Evolutionary conservation across 768 basidiomycete genomes (phyloP).

Genomic region (Trametes gibbosa): DNA sequence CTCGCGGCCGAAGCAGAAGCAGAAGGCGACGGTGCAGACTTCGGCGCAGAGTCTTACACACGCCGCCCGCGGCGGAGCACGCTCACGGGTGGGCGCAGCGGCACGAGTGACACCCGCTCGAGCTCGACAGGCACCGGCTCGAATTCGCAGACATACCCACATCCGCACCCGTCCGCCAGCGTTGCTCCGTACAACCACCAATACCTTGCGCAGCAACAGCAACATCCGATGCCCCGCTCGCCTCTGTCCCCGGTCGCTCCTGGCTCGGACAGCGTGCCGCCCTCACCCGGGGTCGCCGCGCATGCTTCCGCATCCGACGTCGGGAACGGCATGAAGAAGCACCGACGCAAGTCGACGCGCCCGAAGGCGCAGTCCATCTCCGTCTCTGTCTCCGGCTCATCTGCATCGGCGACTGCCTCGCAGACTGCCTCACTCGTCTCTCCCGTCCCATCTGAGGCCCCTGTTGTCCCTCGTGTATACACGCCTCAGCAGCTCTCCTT

Average conservation of each 20-base stretch:
- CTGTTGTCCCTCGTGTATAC: slow-evolving; percentile 30
- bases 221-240: slow-evolving; percentile 11
- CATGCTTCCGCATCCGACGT: not conserved
- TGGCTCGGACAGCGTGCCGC: not conserved
- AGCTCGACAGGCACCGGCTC: slow-evolving; percentile 49
- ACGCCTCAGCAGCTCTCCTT: not conserved
- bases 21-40: slow-evolving; percentile 50
- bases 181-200: slow-evolving; percentile 27
- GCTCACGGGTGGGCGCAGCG: slow-evolving; percentile 23
- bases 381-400: slow-evolving; percentile 42
- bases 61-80: slow-evolving; percentile 28
- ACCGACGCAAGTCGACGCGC: slow-evolving; percentile 23
- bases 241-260: slow-evolving; percentile 3
- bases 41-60: slow-evolving; percentile 56
- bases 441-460: slow-evolving; percentile 30
- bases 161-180: not conserved
- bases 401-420: slow-evolving; percentile 42
- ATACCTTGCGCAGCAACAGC: slow-evolving; percentile 25
- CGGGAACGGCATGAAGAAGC: slow-evolving; percentile 1
- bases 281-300: slow-evolving; percentile 1
- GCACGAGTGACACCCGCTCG: slow-evolving; percentile 48
- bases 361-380: slow-evolving; percentile 40
- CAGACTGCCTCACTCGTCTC: slow-evolving; percentile 33
- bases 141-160: slow-evolving; percentile 19
- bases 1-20: slow-evolving; percentile 49